Evolutionary conservation across 495 filamentous ascomycete species (phyloP).

Genomic region (Xylaria scruposa): DNA sequence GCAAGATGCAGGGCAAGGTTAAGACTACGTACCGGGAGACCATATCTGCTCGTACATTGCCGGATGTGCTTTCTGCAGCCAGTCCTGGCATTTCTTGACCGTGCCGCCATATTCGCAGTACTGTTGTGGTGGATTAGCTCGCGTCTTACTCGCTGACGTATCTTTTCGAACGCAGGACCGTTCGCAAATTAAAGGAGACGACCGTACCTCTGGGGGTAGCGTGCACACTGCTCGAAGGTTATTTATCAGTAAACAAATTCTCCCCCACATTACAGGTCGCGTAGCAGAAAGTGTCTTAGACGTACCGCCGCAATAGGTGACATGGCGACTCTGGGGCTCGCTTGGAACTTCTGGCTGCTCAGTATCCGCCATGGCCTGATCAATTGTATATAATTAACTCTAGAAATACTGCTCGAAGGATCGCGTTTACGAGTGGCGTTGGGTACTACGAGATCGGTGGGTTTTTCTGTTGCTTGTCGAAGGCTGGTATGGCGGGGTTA

Average conservation of each 20-base stretch:
- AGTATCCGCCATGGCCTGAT: constrained; percentile 47
- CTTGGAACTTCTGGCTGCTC: constrained; percentile 44
- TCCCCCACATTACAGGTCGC: neutral
- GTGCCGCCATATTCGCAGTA: constrained; percentile 99
- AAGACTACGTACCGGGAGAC: constrained; percentile 70
- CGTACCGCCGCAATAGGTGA: constrained; percentile 85
- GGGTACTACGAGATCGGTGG: constrained; percentile 2
- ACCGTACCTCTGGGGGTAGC: constrained; percentile 86
- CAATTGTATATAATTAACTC: constrained; percentile 9
- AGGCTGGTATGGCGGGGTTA: constrained; percentile 27
- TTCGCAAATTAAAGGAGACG: neutral
- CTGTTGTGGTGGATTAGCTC: constrained; percentile 56
- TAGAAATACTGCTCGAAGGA: neutral
- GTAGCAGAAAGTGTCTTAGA: constrained; percentile 31
- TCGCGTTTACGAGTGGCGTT: constrained; percentile 10
- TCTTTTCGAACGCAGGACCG: constrained; percentile 5
- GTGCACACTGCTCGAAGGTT: constrained; percentile 74
- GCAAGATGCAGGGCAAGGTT: neutral
- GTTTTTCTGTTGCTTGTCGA: constrained; percentile 24
- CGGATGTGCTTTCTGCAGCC: constrained; percentile 79
- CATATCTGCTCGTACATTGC: constrained; percentile 79
- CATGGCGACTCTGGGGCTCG: constrained; percentile 68
- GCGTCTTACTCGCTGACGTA: constrained; percentile 6
- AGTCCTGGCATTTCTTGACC: constrained; percentile 97
- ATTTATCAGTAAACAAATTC: constrained; percentile 23